These are phyloP conservation scores for Macrolepiota albuminosa DNA, from an alignment of 768 basidiomycete genomes.

Conservation along the genomic window DNA sequence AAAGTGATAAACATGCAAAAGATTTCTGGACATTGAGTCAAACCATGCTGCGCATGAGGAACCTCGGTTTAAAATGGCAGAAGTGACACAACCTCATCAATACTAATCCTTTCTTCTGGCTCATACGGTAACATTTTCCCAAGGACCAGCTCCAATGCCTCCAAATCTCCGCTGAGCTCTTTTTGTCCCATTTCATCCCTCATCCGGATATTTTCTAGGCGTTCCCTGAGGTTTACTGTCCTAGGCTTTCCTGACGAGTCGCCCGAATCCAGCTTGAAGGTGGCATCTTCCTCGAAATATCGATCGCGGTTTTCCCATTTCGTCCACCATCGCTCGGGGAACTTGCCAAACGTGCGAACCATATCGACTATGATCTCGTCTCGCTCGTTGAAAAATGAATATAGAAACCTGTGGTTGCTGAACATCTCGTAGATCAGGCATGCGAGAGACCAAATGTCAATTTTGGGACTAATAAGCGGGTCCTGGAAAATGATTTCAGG, in stretches of 20 bases:
- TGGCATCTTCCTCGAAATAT: too few relatives aligned
- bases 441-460: conserved; percentile 5
- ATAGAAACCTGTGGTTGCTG: background rate
- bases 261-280: background rate
- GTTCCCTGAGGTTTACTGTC: background rate
- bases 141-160: background rate
- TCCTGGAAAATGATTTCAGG: conserved; percentile 4
- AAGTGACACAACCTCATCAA: conserved; percentile 8
- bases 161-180: background rate
- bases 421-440: conserved; percentile 6
- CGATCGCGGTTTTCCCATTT: too few relatives aligned
- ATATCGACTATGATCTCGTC: too few relatives aligned
- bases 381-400: too few relatives aligned
- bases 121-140: background rate
- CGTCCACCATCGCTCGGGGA: too few relatives aligned
- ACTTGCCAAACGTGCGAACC: too few relatives aligned
- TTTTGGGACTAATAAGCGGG: background rate
- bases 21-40: too few relatives aligned
- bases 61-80: conserved; percentile 1
- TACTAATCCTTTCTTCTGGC: background rate
- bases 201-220: background rate
- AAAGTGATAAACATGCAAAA: too few relatives aligned
- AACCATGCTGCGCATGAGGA: background rate
- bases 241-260: background rate
- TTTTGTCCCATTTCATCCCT: background rate